Evolutionary conservation across 148 eudicot genomes (phyloP).

Genomic region (Suaeda aralocaspica): DNA sequence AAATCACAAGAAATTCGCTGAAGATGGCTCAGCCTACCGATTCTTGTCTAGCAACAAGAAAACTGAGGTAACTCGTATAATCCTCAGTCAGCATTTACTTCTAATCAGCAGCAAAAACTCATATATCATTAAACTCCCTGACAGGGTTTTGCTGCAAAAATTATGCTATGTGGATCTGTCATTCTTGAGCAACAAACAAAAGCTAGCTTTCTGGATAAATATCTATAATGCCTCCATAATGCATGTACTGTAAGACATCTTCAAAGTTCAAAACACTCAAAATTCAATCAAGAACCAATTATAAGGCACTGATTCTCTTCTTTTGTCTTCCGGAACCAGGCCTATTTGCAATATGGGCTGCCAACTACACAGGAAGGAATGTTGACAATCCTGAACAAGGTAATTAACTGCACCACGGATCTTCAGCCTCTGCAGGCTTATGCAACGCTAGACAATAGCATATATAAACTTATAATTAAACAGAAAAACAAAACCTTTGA

Average conservation of each 20-base stretch:
- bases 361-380: slow-evolving; percentile 75
- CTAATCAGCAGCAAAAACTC: neutral
- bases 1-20: slow-evolving; percentile 57
- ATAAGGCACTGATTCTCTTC: slow-evolving; percentile 15
- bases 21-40: slow-evolving; percentile 37
- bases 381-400: slow-evolving; percentile 74
- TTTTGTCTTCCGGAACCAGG: slow-evolving; percentile 38
- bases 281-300: neutral
- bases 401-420: slow-evolving; percentile 13
- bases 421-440: slow-evolving; percentile 8
- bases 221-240: slow-evolving; percentile 84
- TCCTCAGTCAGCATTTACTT: neutral
- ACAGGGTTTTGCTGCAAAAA: slow-evolving; percentile 60
- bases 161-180: slow-evolving; percentile 65
- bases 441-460: slow-evolving; percentile 11
- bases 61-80: slow-evolving; percentile 44
- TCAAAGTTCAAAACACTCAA: slow-evolving; percentile 18
- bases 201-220: slow-evolving; percentile 97
- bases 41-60: slow-evolving; percentile 42
- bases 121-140: slow-evolving; percentile 11
- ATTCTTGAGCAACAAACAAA: slow-evolving; percentile 67
- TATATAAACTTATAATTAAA: neutral
- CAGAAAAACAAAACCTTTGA: neutral
- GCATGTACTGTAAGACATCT: slow-evolving; percentile 85
- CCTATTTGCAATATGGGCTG: slow-evolving; percentile 76